A percentile compares a stretch with the other conserved stretches of the same genome.
phyloP scores from a whole-genome alignment of 768 basidiomycete species.

The Chiua virens region DNA sequence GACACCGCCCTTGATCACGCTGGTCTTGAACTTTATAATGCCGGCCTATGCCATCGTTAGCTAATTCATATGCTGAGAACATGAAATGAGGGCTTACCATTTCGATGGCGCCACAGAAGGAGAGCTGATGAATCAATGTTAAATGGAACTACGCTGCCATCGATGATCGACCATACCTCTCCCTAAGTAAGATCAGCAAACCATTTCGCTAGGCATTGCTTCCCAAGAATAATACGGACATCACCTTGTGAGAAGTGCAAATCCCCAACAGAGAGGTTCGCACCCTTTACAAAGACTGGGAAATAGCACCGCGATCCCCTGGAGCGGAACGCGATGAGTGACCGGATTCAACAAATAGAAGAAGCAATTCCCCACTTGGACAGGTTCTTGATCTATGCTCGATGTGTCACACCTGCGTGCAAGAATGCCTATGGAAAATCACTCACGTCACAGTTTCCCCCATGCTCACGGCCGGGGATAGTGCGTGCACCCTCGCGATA shows the following conservation, averaged over 20 bases:
- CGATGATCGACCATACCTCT: constrained; percentile 41
- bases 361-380: constrained; percentile 44
- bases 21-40: constrained; percentile 68
- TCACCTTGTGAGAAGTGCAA: constrained; percentile 82
- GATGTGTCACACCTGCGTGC: neutral
- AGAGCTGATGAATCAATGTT: constrained; percentile 40
- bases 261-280: constrained; percentile 76
- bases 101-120: constrained; percentile 78
- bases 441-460: constrained; percentile 72
- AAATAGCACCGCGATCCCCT: constrained; percentile 73
- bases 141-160: neutral
- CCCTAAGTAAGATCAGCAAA: constrained; percentile 39
- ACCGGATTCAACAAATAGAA: neutral
- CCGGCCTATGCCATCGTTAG: constrained; percentile 47
- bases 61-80: neutral
- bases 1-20: constrained; percentile 71
- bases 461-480: constrained; percentile 76
- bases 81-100: constrained; percentile 45
- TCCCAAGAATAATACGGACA: constrained; percentile 31
- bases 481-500: constrained; percentile 69
- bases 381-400: constrained; percentile 66
- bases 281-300: constrained; percentile 75
- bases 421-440: neutral
- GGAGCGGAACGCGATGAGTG: neutral
- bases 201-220: too few relatives aligned